phyloP scores from a whole-genome alignment of 2,329 filamentous ascomycete species.

The Cryphonectria radicalis region DNA sequence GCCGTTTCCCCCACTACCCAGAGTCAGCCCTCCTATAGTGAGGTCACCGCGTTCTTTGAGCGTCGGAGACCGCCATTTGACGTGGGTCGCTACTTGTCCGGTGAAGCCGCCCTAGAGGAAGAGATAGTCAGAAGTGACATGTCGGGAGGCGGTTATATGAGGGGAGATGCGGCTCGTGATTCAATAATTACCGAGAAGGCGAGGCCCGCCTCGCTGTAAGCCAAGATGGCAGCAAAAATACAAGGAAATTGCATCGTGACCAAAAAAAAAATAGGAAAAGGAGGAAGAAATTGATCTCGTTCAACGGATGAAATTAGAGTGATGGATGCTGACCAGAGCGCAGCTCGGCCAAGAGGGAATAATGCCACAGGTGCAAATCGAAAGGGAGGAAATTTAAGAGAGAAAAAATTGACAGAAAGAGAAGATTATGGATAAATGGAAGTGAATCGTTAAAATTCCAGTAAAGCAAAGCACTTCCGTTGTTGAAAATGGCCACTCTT shows the following conservation, averaged over 20 bases:
- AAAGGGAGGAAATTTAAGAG: neutral
- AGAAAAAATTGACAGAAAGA: neutral
- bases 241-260: conserved; percentile 18
- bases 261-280: neutral
- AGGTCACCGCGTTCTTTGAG: conserved; percentile 21
- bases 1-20: conserved; percentile 18
- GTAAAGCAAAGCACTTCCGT: neutral
- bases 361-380: neutral
- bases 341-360: neutral
- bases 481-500: neutral
- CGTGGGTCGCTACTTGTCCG: conserved; percentile 15
- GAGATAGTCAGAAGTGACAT: conserved; percentile 1
- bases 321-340: neutral
- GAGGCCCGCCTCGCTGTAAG: conserved; percentile 24
- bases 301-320: conserved; percentile 20
- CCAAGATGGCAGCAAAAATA: conserved; percentile 19
- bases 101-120: conserved; percentile 23
- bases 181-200: conserved; percentile 22
- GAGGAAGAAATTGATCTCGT: neutral
- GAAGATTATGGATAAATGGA: neutral
- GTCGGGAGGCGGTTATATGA: neutral
- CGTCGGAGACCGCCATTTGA: conserved; percentile 1
- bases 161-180: neutral
- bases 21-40: conserved; percentile 23
- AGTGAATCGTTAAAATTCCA: no score